Percentiles rank a stretch among this genome's conserved stretches.
Conservation (phyloP, 2,329 filamentous ascomycete species). For the Colletotrichum nymphaeae region DNA sequence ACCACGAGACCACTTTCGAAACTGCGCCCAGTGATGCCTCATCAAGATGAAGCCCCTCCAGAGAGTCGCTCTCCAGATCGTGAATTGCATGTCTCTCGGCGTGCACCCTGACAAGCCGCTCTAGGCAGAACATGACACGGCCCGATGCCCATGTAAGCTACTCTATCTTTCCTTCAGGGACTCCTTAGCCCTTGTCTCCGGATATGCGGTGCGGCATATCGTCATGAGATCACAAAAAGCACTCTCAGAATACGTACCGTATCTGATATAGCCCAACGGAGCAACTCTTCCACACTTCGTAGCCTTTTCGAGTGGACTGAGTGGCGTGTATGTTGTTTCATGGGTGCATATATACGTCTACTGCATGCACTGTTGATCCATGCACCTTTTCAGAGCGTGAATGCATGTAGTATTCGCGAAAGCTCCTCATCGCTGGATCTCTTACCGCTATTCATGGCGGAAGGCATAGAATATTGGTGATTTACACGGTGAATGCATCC, state of each 20-base stretch:
- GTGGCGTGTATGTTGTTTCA: not conserved
- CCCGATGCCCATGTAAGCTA: not conserved
- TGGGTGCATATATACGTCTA: not conserved
- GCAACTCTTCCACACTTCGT: not conserved
- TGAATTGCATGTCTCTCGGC: not conserved
- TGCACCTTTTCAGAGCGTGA: not conserved
- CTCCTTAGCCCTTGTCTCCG: not conserved
- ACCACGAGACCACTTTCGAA: conserved; percentile 16
- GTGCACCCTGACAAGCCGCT: conserved; percentile 8
- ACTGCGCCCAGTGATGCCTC: not conserved
- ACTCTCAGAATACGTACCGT: not conserved
- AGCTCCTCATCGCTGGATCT: not conserved
- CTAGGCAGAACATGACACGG: not conserved
- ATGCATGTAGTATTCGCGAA: not conserved
- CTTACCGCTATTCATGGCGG: not conserved
- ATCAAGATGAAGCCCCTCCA: not conserved
- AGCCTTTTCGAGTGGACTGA: not conserved
- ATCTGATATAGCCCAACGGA: not conserved
- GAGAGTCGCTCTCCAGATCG: not conserved
- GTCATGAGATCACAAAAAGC: conserved; percentile 17
- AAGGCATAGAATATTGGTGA: not conserved
- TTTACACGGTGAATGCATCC: not conserved
- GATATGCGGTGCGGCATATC: conserved; percentile 3
- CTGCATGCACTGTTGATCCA: conserved; percentile 4
- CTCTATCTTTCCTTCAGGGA: not conserved